Evolutionary conservation across 331 rosid genomes (phyloP).

Genomic region (Pyracantha coccinea): DNA sequence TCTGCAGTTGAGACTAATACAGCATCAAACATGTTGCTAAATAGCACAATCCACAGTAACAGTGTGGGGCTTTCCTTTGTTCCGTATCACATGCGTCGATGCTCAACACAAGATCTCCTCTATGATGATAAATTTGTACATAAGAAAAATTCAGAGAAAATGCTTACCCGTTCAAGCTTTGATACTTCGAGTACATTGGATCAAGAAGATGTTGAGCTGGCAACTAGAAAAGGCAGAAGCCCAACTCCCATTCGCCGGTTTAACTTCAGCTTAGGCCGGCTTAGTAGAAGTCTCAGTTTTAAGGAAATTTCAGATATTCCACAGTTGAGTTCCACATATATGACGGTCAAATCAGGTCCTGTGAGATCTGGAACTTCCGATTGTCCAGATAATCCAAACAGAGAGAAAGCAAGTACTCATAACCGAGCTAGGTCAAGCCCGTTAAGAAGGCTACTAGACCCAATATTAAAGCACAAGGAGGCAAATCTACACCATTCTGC

Average conservation of each 20-base stretch:
- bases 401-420: slow-evolving; percentile 42
- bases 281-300: slow-evolving; percentile 87
- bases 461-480: slow-evolving; percentile 56
- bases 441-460: slow-evolving; percentile 67
- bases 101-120: slow-evolving; percentile 22
- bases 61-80: slow-evolving; percentile 28
- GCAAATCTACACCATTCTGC: slow-evolving; percentile 27
- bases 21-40: slow-evolving; percentile 20
- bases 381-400: slow-evolving; percentile 24
- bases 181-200: slow-evolving; percentile 22
- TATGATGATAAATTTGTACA: slow-evolving; percentile 20
- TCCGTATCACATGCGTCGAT: slow-evolving; percentile 13
- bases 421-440: slow-evolving; percentile 73
- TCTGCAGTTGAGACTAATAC: slow-evolving; percentile 21
- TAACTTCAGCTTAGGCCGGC: slow-evolving; percentile 59
- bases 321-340: slow-evolving; percentile 38
- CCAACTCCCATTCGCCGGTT: slow-evolving; percentile 43
- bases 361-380: slow-evolving; percentile 38
- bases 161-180: slow-evolving; percentile 18
- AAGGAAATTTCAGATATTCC: slow-evolving; percentile 60
- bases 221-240: slow-evolving; percentile 32
- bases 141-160: slow-evolving; percentile 8
- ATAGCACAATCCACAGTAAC: slow-evolving; percentile 17
- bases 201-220: slow-evolving; percentile 36
- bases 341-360: slow-evolving; percentile 62